phyloP scores from a whole-genome alignment of 768 basidiomycete genomes.

The Serendipita vermifera region DNA sequence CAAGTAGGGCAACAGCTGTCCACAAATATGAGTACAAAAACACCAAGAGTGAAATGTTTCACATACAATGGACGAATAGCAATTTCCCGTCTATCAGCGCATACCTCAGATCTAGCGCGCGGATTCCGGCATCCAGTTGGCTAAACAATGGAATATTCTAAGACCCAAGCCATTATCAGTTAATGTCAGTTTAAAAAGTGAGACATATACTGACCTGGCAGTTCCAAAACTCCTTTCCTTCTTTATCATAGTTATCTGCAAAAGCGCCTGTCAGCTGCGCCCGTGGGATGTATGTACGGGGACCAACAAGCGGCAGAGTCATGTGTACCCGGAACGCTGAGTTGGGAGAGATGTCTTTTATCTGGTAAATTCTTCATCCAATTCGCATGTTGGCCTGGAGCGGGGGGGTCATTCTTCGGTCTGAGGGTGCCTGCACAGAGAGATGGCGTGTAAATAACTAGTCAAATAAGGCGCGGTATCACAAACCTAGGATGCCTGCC shows the following conservation, averaged over 20 bases:
- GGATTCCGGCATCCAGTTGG: neutral
- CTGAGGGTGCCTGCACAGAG: too few species aligned
- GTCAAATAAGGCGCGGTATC: too few species aligned
- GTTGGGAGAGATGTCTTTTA: neutral
- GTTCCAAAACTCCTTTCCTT: neutral
- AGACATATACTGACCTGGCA: neutral
- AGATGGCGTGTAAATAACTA: too few species aligned
- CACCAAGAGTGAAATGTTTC: too few species aligned
- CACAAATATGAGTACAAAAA: too few species aligned
- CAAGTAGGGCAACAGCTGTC: slow-evolving; percentile 1
- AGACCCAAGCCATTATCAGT: too few species aligned
- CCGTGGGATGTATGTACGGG: neutral
- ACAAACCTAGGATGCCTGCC: too few species aligned
- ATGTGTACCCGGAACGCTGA: neutral
- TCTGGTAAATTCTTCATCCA: slow-evolving; percentile 1
- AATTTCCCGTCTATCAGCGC: slow-evolving; percentile 5
- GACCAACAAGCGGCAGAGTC: neutral
- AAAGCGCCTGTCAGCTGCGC: neutral
- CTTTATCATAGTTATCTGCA: slow-evolving; percentile 3
- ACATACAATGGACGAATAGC: neutral
- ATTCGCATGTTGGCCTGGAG: neutral
- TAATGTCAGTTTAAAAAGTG: too few species aligned
- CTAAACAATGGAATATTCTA: neutral
- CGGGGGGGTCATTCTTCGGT: too few species aligned
- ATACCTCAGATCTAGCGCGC: slow-evolving; percentile 6